Percentiles rank a stretch among this genome's conserved stretches.
phyloP scores from a whole-genome alignment of 441 rosid species.

The Corymbia citriodora region DNA sequence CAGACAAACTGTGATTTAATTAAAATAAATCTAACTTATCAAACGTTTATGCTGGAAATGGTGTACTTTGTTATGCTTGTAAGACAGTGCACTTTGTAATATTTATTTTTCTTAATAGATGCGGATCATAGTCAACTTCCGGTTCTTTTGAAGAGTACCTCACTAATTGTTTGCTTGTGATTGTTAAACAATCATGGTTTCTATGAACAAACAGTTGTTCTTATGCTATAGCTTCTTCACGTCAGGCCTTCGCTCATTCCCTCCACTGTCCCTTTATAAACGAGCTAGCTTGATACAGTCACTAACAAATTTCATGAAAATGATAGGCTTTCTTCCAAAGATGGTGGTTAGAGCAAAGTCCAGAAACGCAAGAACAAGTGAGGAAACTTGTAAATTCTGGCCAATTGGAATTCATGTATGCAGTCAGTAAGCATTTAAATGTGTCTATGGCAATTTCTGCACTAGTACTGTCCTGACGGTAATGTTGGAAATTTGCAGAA shows the following conservation, averaged over 20 bases:
- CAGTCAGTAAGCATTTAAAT: neutral
- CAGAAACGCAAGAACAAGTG: conserved; percentile 45
- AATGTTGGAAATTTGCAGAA: conserved; percentile 31
- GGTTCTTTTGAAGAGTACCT: neutral
- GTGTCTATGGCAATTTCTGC: neutral
- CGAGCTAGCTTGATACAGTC: neutral
- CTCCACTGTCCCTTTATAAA: neutral
- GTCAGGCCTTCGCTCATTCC: neutral
- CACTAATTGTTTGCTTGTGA: neutral
- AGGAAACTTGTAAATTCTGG: conserved; percentile 61
- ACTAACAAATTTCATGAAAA: conserved; percentile 4
- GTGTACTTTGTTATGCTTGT: neutral
- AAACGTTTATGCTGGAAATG: neutral
- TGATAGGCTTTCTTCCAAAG: conserved; percentile 71
- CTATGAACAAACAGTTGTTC: neutral
- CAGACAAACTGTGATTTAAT: neutral
- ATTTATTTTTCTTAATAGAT: neutral
- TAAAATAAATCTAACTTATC: neutral
- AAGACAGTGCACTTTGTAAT: neutral
- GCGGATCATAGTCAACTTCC: neutral
- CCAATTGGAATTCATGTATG: conserved; percentile 81
- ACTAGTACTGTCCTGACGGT: neutral
- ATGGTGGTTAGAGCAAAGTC: conserved; percentile 81
- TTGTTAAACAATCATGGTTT: neutral
- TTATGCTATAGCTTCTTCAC: neutral